Percentiles rank a stretch among this genome's conserved stretches.
Conservation (phyloP, 2,329 filamentous ascomycete genomes). For the Diaporthe eres region DNA sequence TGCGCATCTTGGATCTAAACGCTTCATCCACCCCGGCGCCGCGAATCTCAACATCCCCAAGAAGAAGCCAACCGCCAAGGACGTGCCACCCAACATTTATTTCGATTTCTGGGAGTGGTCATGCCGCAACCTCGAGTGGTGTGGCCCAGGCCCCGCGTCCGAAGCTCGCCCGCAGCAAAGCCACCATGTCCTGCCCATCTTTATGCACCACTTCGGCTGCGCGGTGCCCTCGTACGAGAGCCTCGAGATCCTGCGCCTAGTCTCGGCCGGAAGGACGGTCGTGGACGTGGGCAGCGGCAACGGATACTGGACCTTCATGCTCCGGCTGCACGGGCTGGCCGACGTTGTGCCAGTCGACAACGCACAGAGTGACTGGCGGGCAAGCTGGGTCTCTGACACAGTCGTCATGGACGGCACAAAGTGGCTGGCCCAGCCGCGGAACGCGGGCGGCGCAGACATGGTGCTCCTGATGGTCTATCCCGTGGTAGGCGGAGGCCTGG, state of each 20-base stretch:
- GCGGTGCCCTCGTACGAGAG: conserved; percentile 77
- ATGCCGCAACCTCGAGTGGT: conserved; percentile 75
- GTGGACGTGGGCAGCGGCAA: conserved; percentile 80
- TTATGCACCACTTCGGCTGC: conserved; percentile 87
- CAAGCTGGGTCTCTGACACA: conserved; percentile 78
- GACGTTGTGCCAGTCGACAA: conserved; percentile 75
- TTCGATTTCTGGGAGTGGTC: conserved; percentile 77
- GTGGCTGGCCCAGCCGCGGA: conserved; percentile 63
- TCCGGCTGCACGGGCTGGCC: conserved; percentile 68
- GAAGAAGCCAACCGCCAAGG: conserved; percentile 58
- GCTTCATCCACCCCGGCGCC: conserved; percentile 63
- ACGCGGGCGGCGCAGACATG: conserved; percentile 65
- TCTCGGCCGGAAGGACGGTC: conserved; percentile 68
- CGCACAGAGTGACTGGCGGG: conserved; percentile 76
- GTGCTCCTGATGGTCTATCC: conserved; percentile 81
- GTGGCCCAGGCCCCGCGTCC: conserved; percentile 69
- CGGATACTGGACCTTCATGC: conserved; percentile 83
- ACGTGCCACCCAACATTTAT: conserved; percentile 72
- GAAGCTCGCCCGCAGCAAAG: conserved; percentile 63
- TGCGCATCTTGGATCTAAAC: conserved; percentile 66
- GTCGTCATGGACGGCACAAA: conserved; percentile 70
- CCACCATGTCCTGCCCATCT: conserved; percentile 79
- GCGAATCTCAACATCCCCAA: conserved; percentile 60
- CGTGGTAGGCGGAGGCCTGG: conserved; percentile 74
- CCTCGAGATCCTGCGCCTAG: conserved; percentile 70